Evolutionary conservation across 2,329 filamentous ascomycete species (phyloP).

Genomic region (Fonsecaea pedrosoi): DNA sequence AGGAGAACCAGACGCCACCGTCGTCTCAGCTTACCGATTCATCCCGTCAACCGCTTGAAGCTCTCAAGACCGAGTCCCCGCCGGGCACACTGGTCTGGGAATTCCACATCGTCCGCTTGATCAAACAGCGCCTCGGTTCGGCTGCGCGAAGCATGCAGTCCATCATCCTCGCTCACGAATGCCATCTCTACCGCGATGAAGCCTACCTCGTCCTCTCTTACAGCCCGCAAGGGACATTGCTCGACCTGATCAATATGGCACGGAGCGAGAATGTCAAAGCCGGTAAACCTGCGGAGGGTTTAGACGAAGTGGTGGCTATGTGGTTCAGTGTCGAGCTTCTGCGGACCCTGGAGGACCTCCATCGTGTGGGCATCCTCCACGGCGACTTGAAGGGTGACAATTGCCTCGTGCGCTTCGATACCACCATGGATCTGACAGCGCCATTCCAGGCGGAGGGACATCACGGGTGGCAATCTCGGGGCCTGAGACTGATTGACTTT

Average conservation of each 20-base stretch:
- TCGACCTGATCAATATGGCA: slow-evolving; percentile 92
- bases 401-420: slow-evolving; percentile 78
- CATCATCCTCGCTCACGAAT: slow-evolving; percentile 81
- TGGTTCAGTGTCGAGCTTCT: slow-evolving; percentile 93
- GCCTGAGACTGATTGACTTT: slow-evolving; percentile 90
- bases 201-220: slow-evolving; percentile 88
- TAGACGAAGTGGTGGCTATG: slow-evolving; percentile 93
- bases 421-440: slow-evolving; percentile 54
- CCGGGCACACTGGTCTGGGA: slow-evolving; percentile 76
- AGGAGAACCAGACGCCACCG: slow-evolving; percentile 53
- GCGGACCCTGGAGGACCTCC: slow-evolving; percentile 85
- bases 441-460: slow-evolving; percentile 76
- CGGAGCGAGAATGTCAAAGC: slow-evolving; percentile 67
- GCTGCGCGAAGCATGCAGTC: slow-evolving; percentile 74
- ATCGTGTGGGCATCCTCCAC: slow-evolving; percentile 79
- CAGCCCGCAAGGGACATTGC: slow-evolving; percentile 84
- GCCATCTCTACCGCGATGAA: slow-evolving; percentile 90
- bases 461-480: slow-evolving; percentile 79
- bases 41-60: slow-evolving; percentile 72
- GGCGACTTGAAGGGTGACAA: slow-evolving; percentile 97
- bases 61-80: slow-evolving; percentile 92
- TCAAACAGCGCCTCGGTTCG: slow-evolving; percentile 73
- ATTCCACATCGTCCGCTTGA: slow-evolving; percentile 90
- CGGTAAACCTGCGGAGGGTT: slow-evolving; percentile 53
- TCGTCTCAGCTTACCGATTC: slow-evolving; percentile 42